phyloP scores from a whole-genome alignment of 257 asterid genomes.

The Ligustrum vulgare region DNA sequence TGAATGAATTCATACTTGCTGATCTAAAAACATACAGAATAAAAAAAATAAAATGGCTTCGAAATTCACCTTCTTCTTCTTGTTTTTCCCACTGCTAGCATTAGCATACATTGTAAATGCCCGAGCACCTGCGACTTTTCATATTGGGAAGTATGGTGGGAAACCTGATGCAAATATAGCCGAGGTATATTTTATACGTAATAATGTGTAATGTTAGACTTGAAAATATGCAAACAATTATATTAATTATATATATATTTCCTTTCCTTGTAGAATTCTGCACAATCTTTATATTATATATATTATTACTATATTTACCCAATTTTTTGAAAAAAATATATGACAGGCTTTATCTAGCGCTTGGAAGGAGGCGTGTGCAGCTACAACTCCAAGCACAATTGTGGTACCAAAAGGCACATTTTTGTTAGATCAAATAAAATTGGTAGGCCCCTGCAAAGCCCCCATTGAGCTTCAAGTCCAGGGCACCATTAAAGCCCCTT shows the following conservation, averaged over 20 bases:
- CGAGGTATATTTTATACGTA: neutral
- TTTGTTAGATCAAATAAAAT: constrained; percentile 21
- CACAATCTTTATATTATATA: too few species aligned
- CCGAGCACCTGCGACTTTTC: neutral
- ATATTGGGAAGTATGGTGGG: neutral
- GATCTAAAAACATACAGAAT: too few species aligned
- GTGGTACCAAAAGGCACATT: constrained; percentile 43
- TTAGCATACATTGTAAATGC: neutral
- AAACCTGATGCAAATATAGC: neutral
- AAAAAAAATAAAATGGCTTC: neutral
- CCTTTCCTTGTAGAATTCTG: too few species aligned
- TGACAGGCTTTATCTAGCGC: constrained; percentile 45
- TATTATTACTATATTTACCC: too few species aligned
- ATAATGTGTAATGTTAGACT: too few species aligned
- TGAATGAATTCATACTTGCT: neutral
- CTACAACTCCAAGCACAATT: constrained; percentile 20
- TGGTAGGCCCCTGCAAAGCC: constrained; percentile 2
- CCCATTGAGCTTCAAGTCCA: constrained; percentile 35
- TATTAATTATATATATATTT: too few species aligned
- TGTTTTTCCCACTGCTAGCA: neutral
- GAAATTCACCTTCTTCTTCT: neutral
- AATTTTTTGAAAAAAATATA: neutral
- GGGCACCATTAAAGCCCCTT: constrained; percentile 38
- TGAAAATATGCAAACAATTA: too few species aligned
- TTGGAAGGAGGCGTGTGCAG: constrained; percentile 43